Evolutionary conservation across 441 rosid genomes (phyloP).

Genomic region (Erodium chrysanthum): DNA sequence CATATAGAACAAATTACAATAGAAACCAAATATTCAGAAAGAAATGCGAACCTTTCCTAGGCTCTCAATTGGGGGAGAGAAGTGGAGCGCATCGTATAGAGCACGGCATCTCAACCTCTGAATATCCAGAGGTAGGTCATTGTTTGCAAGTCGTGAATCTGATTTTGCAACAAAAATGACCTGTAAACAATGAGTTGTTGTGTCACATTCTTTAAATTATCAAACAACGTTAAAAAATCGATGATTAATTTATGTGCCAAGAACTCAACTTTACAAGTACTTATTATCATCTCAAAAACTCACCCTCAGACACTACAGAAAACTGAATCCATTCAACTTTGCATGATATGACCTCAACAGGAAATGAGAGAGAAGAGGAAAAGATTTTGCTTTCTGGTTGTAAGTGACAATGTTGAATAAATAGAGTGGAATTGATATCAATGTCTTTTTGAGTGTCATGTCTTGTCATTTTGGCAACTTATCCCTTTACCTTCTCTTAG

Average conservation of each 20-base stretch:
- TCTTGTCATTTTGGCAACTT: too few relatives aligned
- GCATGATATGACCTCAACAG: not conserved
- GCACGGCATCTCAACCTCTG: conserved; percentile 91
- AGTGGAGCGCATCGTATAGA: conserved; percentile 56
- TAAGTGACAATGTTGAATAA: too few relatives aligned
- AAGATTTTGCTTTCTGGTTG: not conserved
- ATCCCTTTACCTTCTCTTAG: too few relatives aligned
- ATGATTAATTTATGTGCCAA: not conserved
- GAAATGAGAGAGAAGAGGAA: not conserved
- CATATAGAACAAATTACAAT: too few relatives aligned
- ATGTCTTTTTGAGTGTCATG: too few relatives aligned
- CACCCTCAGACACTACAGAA: too few relatives aligned
- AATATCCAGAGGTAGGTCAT: conserved; percentile 69
- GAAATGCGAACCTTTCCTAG: conserved; percentile 64
- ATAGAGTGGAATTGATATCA: too few relatives aligned
- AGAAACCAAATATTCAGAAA: too few relatives aligned
- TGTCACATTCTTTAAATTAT: conserved; percentile 6
- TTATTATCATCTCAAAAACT: too few relatives aligned
- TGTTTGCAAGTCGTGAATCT: conserved; percentile 93
- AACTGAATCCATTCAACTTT: too few relatives aligned
- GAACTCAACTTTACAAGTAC: too few relatives aligned
- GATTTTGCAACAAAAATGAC: conserved; percentile 84
- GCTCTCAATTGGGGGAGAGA: conserved; percentile 64
- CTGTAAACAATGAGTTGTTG: conserved; percentile 31
- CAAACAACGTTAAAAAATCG: not conserved